Conservation (phyloP, 495 filamentous ascomycete genomes). For the Sphaerosporella brunnea region DNA sequence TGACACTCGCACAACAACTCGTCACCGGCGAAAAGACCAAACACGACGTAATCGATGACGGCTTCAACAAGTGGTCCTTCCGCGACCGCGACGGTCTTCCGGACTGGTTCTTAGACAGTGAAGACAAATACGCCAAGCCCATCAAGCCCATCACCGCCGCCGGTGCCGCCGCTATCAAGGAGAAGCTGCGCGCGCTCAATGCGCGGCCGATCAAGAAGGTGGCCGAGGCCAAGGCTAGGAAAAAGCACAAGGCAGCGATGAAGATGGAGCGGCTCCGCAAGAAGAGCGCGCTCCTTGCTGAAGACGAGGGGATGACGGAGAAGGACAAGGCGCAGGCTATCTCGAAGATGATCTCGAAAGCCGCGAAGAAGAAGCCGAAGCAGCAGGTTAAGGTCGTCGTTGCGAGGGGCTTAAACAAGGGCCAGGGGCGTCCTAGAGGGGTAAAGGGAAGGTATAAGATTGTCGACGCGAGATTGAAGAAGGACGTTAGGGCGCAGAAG, state of each 20-base stretch:
- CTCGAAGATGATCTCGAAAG: conserved; percentile 58
- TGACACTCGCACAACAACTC: conserved; percentile 89
- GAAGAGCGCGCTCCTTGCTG: conserved; percentile 73
- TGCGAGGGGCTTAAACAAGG: conserved; percentile 67
- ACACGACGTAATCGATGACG: conserved; percentile 66
- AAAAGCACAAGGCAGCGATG: conserved; percentile 90
- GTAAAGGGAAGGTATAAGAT: conserved; percentile 99
- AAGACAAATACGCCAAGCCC: conserved; percentile 60
- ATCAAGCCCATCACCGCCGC: conserved; percentile 79
- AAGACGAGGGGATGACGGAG: conserved; percentile 81
- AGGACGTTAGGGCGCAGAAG: conserved; percentile 88
- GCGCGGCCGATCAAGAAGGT: conserved; percentile 99
- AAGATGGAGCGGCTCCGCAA: conserved; percentile 81
- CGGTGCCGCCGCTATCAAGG: conserved; percentile 81
- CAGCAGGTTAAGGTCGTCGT: conserved; percentile 76
- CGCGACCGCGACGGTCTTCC: conserved; percentile 84
- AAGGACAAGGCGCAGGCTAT: conserved; percentile 85
- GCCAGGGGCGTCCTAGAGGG: conserved; percentile 47
- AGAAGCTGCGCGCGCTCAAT: conserved; percentile 84
- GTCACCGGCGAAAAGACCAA: conserved; percentile 67
- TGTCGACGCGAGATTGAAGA: conserved; percentile 92
- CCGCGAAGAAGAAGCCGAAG: conserved; percentile 71
- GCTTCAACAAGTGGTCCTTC: conserved; percentile 82
- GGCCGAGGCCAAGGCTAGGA: conserved; percentile 80
- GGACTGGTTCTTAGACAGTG: conserved; percentile 96